These are phyloP conservation scores for Oryza punctata DNA, from an alignment of 176 grass and related monocot genomes.

Conservation along the genomic window DNA sequence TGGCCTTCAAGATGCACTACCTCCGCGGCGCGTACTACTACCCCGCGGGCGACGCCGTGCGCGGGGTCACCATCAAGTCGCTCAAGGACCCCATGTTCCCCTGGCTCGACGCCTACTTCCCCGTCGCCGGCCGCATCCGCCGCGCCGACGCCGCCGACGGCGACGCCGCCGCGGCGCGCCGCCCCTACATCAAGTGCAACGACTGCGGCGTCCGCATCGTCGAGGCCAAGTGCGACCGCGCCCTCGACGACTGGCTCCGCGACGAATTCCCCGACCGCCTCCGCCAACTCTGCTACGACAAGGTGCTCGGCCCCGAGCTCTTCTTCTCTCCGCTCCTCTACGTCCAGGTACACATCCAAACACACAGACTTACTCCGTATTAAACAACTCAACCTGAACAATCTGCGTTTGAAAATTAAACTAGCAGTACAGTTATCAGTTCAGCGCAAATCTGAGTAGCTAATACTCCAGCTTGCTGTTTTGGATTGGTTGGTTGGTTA, in stretches of 20 bases:
- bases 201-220: slow-evolving; percentile 93
- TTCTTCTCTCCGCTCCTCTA: slow-evolving; percentile 85
- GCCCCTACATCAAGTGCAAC: slow-evolving; percentile 83
- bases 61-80: slow-evolving; percentile 40
- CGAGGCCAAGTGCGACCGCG: slow-evolving; percentile 61
- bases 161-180: not conserved
- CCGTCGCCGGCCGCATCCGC: slow-evolving; percentile 69
- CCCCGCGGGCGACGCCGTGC: slow-evolving; percentile 35
- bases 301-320: slow-evolving; percentile 85
- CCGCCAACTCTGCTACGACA: slow-evolving; percentile 59
- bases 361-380: not conserved
- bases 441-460: not conserved
- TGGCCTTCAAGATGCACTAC: slow-evolving; percentile 86
- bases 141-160: slow-evolving; percentile 27
- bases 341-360: slow-evolving; percentile 59
- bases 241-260: slow-evolving; percentile 63
- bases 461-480: not conserved
- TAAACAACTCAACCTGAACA: not conserved
- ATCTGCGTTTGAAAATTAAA: not conserved
- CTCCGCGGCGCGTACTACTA: slow-evolving; percentile 78
- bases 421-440: not conserved
- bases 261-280: slow-evolving; percentile 35
- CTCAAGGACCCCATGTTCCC: slow-evolving; percentile 87
- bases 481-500: not conserved
- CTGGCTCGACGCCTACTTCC: slow-evolving; percentile 66